phyloP scores from a whole-genome alignment of 2,329 filamentous ascomycete species.

The Cadophora sp. region DNA sequence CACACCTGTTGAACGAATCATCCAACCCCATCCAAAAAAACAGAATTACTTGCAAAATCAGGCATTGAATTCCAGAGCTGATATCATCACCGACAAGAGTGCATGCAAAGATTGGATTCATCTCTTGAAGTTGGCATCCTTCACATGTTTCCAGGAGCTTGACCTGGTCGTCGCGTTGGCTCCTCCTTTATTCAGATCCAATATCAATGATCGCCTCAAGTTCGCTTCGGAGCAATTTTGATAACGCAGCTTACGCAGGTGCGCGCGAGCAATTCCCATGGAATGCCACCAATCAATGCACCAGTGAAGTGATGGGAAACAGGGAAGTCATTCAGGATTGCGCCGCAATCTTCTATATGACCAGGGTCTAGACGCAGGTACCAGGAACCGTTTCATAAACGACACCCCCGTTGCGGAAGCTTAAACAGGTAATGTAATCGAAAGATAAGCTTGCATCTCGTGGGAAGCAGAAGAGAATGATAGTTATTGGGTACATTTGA shows the following conservation, averaged over 20 bases:
- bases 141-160: conserved; percentile 3
- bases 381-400: conserved; percentile 23
- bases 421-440: conserved; percentile 14
- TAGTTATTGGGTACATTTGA: not conserved
- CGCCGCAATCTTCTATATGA: conserved; percentile 13
- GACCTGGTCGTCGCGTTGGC: not conserved
- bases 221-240: conserved; percentile 17
- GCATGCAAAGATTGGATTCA: not conserved
- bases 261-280: conserved; percentile 3
- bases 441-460: not conserved
- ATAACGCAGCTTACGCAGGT: conserved; percentile 23
- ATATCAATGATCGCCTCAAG: conserved; percentile 21
- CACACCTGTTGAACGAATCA: not conserved
- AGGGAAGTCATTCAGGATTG: conserved; percentile 13
- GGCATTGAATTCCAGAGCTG: not conserved
- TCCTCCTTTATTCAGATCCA: conserved; percentile 13
- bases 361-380: conserved; percentile 30
- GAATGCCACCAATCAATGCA: conserved; percentile 14
- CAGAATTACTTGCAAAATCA: not conserved
- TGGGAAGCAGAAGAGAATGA: not conserved
- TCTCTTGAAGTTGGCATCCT: not conserved
- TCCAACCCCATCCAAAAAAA: not conserved
- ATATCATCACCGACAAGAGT: not conserved
- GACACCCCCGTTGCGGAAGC: conserved; percentile 23
- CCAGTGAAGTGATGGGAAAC: conserved; percentile 18